Conservation (phyloP, 139 green algal genomes). For the Nannochloris sp. region DNA sequence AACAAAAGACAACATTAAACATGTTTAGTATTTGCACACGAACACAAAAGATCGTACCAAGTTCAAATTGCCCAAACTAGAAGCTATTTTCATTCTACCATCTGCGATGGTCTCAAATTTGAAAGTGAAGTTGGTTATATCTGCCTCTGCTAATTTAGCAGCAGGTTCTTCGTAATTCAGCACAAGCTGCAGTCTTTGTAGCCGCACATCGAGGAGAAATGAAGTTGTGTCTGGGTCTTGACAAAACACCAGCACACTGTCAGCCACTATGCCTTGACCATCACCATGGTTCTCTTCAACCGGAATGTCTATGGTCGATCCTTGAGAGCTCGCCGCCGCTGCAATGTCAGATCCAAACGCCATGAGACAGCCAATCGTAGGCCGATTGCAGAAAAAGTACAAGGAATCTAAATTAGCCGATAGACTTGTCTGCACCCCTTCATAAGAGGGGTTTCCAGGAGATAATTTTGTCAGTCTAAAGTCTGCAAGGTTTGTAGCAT, state of each 20-base stretch:
- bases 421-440: constrained; percentile 53
- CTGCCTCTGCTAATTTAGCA: constrained; percentile 33
- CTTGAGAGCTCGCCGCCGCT: neutral
- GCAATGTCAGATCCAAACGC: constrained; percentile 62
- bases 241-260: constrained; percentile 5
- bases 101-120: neutral
- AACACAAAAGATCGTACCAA: constrained; percentile 6
- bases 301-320: neutral
- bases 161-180: constrained; percentile 50
- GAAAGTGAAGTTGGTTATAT: constrained; percentile 12
- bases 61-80: constrained; percentile 1
- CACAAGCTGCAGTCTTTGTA: constrained; percentile 42
- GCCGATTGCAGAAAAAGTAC: constrained; percentile 73
- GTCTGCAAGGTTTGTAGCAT: constrained; percentile 15
- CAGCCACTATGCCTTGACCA: neutral
- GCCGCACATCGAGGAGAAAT: constrained; percentile 31
- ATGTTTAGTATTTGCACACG: constrained; percentile 2
- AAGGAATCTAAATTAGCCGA: constrained; percentile 48
- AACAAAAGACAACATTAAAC: constrained; percentile 34
- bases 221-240: constrained; percentile 11
- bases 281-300: neutral
- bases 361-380: constrained; percentile 84
- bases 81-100: constrained; percentile 2
- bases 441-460: constrained; percentile 8
- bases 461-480: constrained; percentile 27